Evolutionary conservation across 2,329 filamentous ascomycete species (phyloP), one percentile per base, ranked within the genome.

Genomic region (Neopestalotiopsis sp.): DNA sequence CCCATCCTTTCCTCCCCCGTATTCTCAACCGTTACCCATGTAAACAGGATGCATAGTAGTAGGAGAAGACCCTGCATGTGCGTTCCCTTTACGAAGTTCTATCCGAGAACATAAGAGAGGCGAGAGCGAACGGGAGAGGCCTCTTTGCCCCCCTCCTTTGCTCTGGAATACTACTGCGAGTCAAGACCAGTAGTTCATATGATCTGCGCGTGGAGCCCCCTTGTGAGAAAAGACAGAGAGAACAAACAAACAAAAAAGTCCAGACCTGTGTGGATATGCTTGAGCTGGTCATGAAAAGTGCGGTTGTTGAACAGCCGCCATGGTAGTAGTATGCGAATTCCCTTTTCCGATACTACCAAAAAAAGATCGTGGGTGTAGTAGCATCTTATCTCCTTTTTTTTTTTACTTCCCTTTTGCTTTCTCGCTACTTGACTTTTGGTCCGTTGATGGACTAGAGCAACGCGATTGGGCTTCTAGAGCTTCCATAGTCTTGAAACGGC

Each of bases 381-480:
- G n/a, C 42, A n/a, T 45, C 42, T 52, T 24, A 3, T 52, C n/a
- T 52, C 45, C 45, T 24, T 52, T 52, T 52, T 52, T n/a, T 6
- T 20, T 10, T 17, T 7, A 17, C n/a, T 24, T 3, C 45, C n/a
- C 14, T 52, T 52, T 52, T 20, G 1, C 45, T 52, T 52, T n/a
- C n/a, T 28, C 24, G 24, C 24, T 28, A 28, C 24, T 28, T 28
- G 24, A 28, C 24, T 10, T 20, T 20, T 4, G n/a, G 45, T 52
- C 20, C 40, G 42, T 65, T 52, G 12, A 58, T 63, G 32, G 45
- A 59, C 64, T 32, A 66, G 63, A 58, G 56, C 24, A 28, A 40
- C 20, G 34, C n/a, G 38, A 65, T 4, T 28, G 59, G 58, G 64
- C 63, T 69, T 69, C 68, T 69, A 69, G 68, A 45, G 68, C 52